Percentiles rank a stretch among this genome's conserved stretches.
Conservation (phyloP, 1,139 yeast genomes). For the Hansenula anomala region DNA sequence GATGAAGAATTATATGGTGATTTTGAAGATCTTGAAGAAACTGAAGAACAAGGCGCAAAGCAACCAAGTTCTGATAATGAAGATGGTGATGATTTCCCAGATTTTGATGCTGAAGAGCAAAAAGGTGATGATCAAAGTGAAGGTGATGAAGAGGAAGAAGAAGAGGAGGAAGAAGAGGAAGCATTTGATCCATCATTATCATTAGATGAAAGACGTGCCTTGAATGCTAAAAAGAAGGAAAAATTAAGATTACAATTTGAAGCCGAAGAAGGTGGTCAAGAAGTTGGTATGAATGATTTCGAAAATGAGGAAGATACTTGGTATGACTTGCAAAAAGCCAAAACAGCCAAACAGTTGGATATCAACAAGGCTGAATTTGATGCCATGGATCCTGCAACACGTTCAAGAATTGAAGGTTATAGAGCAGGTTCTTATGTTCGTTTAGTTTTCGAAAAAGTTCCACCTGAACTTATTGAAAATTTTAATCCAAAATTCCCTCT, state of each 20-base stretch:
- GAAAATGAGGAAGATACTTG: conserved; percentile 85
- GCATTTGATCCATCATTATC: conserved; percentile 32
- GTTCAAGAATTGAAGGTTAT: conserved; percentile 84
- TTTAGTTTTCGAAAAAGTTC: conserved; percentile 74
- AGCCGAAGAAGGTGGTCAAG: conserved; percentile 63
- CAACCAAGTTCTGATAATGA: conserved; percentile 25
- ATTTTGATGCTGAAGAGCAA: conserved; percentile 51
- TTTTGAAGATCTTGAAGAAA: conserved; percentile 69
- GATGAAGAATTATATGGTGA: conserved; percentile 67
- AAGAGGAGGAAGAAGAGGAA: conserved; percentile 32
- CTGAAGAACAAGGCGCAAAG: conserved; percentile 22
- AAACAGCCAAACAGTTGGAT: conserved; percentile 93
- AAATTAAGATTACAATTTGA: conserved; percentile 85
- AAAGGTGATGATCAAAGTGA: conserved; percentile 34
- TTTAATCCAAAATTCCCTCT: conserved; percentile 84
- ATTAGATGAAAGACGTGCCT: conserved; percentile 65
- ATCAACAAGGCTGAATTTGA: conserved; percentile 80
- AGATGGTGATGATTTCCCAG: conserved; percentile 46
- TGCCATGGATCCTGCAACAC: conserved; percentile 67
- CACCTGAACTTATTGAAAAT: conserved; percentile 87
- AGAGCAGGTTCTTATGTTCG: conserved; percentile 94
- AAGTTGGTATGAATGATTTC: conserved; percentile 70
- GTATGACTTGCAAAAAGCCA: conserved; percentile 96
- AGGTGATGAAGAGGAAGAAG: conserved; percentile 31
- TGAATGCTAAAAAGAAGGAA: conserved; percentile 87